phyloP scores from a whole-genome alignment of 78 protist species.

The Dictyostelium capitatum region DNA sequence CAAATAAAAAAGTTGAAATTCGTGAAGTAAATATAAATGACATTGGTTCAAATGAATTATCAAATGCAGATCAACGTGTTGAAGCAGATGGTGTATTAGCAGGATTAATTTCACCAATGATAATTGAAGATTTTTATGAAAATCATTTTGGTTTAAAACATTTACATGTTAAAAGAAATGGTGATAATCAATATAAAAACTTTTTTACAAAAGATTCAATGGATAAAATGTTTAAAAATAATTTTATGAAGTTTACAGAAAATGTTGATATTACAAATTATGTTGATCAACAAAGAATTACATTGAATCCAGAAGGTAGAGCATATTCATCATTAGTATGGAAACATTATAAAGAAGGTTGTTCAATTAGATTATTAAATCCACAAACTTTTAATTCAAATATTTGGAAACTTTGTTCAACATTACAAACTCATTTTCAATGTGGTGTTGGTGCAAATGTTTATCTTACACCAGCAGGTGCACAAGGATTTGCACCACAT shows the following conservation, averaged over 20 bases:
- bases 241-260: constrained; percentile 56
- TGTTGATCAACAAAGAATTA: constrained; percentile 70
- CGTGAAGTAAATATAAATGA: constrained; percentile 40
- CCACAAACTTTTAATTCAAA: constrained; percentile 76
- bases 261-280: constrained; percentile 83
- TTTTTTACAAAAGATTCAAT: constrained; percentile 72
- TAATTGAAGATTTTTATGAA: constrained; percentile 77
- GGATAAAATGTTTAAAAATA: constrained; percentile 51
- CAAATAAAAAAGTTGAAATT: constrained; percentile 46
- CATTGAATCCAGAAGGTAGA: constrained; percentile 86
- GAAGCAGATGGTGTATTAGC: constrained; percentile 70
- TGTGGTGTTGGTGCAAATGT: constrained; percentile 90
- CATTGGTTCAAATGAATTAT: constrained; percentile 26
- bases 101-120: constrained; percentile 20
- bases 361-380: constrained; percentile 86
- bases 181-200: constrained; percentile 21
- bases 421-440: constrained; percentile 83
- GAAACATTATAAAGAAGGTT: constrained; percentile 80
- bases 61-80: constrained; percentile 51
- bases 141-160: constrained; percentile 72
- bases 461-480: constrained; percentile 93
- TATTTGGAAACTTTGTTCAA: constrained; percentile 70
- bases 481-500: constrained; percentile 97
- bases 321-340: constrained; percentile 49
- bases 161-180: constrained; percentile 41